Percentiles rank a stretch among this genome's conserved stretches.
Conservation (phyloP, 345 rosid genomes). For the Euphorbia lathyris region DNA sequence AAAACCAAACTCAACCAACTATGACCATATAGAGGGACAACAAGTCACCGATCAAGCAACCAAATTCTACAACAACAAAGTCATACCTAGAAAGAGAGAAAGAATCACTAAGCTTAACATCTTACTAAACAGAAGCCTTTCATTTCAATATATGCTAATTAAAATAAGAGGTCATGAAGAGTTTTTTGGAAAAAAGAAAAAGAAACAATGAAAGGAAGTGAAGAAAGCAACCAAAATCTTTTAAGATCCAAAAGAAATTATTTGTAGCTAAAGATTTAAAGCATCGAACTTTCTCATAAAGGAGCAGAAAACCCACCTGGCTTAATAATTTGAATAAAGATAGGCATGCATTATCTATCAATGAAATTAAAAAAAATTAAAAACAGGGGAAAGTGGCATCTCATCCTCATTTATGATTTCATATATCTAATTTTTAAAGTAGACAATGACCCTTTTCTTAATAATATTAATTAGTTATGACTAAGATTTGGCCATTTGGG, state of each 20-base stretch:
- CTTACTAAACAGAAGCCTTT: constrained; percentile 10
- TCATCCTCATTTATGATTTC: neutral
- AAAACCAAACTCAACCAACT: constrained; percentile 13
- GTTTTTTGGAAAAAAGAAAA: neutral
- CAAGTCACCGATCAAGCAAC: neutral
- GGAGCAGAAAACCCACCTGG: neutral
- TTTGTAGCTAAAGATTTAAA: neutral
- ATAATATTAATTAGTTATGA: neutral
- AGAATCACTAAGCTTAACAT: neutral
- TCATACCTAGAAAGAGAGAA: neutral
- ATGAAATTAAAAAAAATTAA: neutral
- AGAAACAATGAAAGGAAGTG: neutral
- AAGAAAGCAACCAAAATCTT: neutral
- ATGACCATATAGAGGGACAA: neutral
- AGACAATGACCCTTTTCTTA: neutral
- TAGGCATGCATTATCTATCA: constrained; percentile 6
- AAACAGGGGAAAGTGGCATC: neutral
- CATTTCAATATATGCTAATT: neutral
- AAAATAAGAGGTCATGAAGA: neutral
- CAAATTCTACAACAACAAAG: neutral
- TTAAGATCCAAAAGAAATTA: neutral
- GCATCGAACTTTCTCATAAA: neutral
- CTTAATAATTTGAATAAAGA: neutral
- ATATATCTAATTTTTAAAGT: neutral
- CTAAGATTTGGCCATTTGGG: too few species aligned